Base-by-base conservation (phyloP, 495 filamentous ascomycete genomes). In the Penicillium roqueforti region DNA sequence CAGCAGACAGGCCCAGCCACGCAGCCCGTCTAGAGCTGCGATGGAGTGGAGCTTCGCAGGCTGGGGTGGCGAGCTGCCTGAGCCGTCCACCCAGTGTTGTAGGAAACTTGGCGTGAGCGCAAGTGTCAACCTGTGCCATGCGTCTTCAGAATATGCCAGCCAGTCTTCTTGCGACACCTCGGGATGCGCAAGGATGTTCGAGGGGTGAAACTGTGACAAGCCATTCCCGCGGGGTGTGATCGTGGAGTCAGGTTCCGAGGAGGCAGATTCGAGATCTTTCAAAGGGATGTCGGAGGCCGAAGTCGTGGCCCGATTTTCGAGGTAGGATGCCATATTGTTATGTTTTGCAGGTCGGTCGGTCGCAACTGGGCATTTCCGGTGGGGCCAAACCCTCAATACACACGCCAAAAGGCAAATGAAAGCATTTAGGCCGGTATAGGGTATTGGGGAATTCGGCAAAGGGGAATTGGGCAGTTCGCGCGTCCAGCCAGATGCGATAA, bases 1-100 rank as follows among this genome's bases (percentile, higher is more conserved):
- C 32, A 78, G 67, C 14, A 81, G 61, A 55, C 74, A 75, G 23
- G 78, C 78, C 71, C 73, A 73, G 51, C 78, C 78, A 48, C 78
- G 72, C 50, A 81, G 44, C 3, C 78, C 78, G 50, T 81, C 78
- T 8, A 81, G 66, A 23, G 71, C 73, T 10, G 74, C 75, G 49
- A 76, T 78, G 36, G 68, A 72, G 58, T 77, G 73, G 7, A 72
- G 62, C 46, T 68, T 70, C 8, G 63, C 39, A 8, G 67, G 61
- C 26, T 65, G 51, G 0, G 66, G 55, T 6, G 69, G 61, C 20
- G 66, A 48, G 14, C 66, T 68, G 3, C 75, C 75, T 18, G 66
- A 48, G 14, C 66, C 68, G 3, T 73, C 75, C 1, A 77, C 64
- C 45, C 56, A 68, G 18, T 67, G 67, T 42, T 77, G 73, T 4